Evolutionary conservation across 805 yeast genomes (phyloP).

Genomic region (Isabelozyma rhagii): DNA sequence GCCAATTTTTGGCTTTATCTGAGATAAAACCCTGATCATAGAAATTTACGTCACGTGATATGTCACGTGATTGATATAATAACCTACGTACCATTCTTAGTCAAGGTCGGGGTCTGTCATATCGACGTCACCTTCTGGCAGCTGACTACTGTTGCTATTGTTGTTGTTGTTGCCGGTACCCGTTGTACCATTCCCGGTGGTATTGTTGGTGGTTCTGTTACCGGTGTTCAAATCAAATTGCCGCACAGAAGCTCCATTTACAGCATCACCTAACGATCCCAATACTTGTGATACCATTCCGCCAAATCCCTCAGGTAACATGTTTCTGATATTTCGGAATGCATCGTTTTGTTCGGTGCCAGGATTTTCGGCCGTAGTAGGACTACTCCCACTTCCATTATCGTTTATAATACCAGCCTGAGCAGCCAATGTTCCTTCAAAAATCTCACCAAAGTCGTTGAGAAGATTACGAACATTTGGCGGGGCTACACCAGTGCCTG

Average conservation of each 20-base stretch:
- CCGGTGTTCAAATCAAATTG: background rate
- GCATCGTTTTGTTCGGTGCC: background rate
- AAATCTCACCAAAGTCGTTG: slow-evolving; percentile 19
- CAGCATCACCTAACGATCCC: background rate
- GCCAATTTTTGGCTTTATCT: background rate
- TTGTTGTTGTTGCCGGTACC: background rate
- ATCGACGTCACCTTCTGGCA: slow-evolving; percentile 4
- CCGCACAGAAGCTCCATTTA: background rate
- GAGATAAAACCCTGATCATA: background rate
- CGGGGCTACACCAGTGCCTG: background rate
- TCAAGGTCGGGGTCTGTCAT: slow-evolving; percentile 12
- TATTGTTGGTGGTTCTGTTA: background rate
- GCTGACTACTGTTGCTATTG: background rate
- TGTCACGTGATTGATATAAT: background rate
- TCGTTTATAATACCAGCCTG: background rate
- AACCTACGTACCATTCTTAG: background rate
- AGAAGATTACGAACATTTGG: slow-evolving; percentile 13
- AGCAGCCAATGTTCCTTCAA: slow-evolving; percentile 10
- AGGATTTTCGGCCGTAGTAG: slow-evolving; percentile 1
- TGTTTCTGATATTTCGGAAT: background rate
- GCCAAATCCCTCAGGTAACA: background rate
- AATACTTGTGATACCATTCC: background rate
- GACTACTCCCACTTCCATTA: background rate
- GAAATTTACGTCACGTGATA: background rate
- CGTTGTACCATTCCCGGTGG: background rate